Conservation (phyloP, 192 early-diverging fungal genomes). For the Coemansia aciculifera region DNA sequence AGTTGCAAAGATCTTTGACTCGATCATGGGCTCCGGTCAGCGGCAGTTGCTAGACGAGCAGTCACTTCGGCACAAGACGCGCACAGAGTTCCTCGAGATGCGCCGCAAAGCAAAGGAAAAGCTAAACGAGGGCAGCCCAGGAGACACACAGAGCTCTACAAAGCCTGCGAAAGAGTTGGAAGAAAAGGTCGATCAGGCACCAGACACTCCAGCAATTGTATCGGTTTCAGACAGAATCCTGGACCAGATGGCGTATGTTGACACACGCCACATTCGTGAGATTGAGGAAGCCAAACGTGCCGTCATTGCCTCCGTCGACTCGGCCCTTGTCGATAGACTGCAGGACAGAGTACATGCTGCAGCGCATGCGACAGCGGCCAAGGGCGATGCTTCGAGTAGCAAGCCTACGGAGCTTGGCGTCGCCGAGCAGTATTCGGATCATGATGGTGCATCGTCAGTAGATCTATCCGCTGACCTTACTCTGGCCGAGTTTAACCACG, state of each 20-base stretch:
- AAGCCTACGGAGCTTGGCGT: neutral
- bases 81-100: conserved; percentile 36
- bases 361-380: neutral
- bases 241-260: conserved; percentile 46
- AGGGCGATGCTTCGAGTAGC: neutral
- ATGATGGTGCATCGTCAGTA: neutral
- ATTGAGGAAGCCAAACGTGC: conserved; percentile 45
- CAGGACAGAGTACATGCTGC: conserved; percentile 25
- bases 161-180: neutral
- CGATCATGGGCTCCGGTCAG: conserved; percentile 32
- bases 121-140: neutral
- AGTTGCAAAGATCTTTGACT: conserved; percentile 43
- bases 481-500: conserved; percentile 54
- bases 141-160: neutral
- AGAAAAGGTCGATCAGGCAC: neutral
- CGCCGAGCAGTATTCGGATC: neutral
- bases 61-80: conserved; percentile 41
- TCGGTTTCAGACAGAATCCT: conserved; percentile 37
- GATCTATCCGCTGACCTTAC: conserved; percentile 22
- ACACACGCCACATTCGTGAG: conserved; percentile 44
- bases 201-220: neutral
- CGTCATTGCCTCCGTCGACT: conserved; percentile 31
- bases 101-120: conserved; percentile 21
- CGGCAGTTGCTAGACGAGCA: conserved; percentile 37
- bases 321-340: conserved; percentile 17